Base-by-base conservation (phyloP, 176 grass and related monocot species). In the Calamus simplicifolius region DNA sequence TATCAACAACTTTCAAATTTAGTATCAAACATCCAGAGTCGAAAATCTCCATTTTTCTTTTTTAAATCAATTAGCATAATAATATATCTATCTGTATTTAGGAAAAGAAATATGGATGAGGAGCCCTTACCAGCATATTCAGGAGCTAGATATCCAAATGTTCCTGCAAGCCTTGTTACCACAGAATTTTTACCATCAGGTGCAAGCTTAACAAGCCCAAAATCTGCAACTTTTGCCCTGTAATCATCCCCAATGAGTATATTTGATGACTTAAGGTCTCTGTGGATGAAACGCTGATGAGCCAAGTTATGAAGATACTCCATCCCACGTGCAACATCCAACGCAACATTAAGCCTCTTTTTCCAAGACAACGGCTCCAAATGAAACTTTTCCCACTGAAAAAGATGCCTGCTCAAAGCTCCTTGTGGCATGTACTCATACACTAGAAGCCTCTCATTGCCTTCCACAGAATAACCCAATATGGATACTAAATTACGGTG, bases 401-500 rank as follows among this genome's bases (percentile, higher is more conserved):
- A 98, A 5, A 98, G 84, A 59, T 98, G 84, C 69, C 50, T 85
- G 75, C 93, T 89, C 50, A 98, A 54, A 23, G 93, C 93, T 48
- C 93, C 93, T 18, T 92, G 85, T 27, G 88, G 81, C 93, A 98
- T 98, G 73, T 78, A 82, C 64, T 92, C 93, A 17, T 98, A 98
- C 25, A 98, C 93, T 35, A 98, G 74, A 69, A 98, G 71, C 74
- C 87, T 92, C 59, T 98, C 93, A n/a, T 60, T 86, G 28, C 73
- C 84, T 79, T 98, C 93, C 5, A 77, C 77, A 0, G 84, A 74
- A 19, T 82, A 98, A 5, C 87, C 93, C 53, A 98, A 50, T 53
- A 98, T 98, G 0, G 87, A 92, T n/a, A 98, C 93, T 62, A 98
- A 14, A 61, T 98, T 98, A 48, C 93, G 93, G 52, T 98, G 93